Conservation (phyloP, 2,329 filamentous ascomycete genomes). For the Aspergillus carbonarius region DNA sequence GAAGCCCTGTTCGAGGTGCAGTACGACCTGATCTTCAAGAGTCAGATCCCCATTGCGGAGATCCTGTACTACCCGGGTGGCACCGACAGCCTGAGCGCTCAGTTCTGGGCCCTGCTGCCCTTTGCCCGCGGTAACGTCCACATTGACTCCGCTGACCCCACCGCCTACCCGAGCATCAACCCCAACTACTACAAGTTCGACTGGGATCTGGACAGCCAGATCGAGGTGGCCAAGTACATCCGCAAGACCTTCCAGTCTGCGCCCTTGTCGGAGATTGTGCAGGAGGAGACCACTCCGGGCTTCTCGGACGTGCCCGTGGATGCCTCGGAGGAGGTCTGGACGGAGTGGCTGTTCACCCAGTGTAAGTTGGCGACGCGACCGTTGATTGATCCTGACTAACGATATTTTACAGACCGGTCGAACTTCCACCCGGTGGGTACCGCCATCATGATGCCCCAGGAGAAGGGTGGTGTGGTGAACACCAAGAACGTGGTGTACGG, state of each 20-base stretch:
- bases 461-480: conserved; percentile 35
- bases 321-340: conserved; percentile 25
- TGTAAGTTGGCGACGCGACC: conserved; percentile 17
- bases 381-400: neutral
- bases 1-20: conserved; percentile 27
- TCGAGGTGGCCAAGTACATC: conserved; percentile 15
- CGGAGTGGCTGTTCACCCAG: conserved; percentile 22
- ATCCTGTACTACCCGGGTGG: conserved; percentile 24
- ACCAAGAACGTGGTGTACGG: conserved; percentile 28
- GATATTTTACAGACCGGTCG: conserved; percentile 19
- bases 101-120: conserved; percentile 30
- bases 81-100: conserved; percentile 15
- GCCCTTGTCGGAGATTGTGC: conserved; percentile 20
- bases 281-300: conserved; percentile 22
- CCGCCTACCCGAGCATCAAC: conserved; percentile 24
- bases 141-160: conserved; percentile 26
- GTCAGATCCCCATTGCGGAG: conserved; percentile 28
- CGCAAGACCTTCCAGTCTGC: conserved; percentile 22
- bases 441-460: conserved; percentile 33
- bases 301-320: conserved; percentile 18
- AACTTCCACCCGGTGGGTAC: conserved; percentile 35
- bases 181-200: conserved; percentile 33
- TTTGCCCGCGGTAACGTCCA: conserved; percentile 33
- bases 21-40: conserved; percentile 29
- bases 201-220: conserved; percentile 16